Conservation (phyloP, 352 stramenopile species). For the Blastocystis sp. region DNA sequence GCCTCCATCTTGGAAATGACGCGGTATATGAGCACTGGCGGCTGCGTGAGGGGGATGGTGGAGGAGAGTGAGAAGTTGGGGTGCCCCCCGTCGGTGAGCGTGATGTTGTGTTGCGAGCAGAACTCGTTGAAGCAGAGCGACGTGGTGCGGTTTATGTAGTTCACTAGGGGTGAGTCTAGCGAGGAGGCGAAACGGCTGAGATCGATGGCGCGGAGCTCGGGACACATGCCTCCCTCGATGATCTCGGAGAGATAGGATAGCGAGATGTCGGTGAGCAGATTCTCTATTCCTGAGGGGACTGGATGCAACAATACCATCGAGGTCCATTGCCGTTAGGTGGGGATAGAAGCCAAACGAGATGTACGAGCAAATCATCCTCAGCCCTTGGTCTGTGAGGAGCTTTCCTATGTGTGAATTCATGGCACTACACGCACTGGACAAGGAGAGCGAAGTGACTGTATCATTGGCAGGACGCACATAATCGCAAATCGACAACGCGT, state of each 20-base stretch:
- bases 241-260: constrained; percentile 28
- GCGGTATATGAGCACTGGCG: constrained; percentile 11
- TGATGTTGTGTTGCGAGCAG: constrained; percentile 20
- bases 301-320: neutral
- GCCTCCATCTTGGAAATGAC: neutral
- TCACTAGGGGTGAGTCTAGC: constrained; percentile 5
- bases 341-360: constrained; percentile 48
- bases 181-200: neutral
- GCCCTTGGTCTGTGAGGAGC: constrained; percentile 24
- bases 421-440: neutral
- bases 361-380: constrained; percentile 36
- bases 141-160: constrained; percentile 47
- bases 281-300: neutral
- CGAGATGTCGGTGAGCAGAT: constrained; percentile 38
- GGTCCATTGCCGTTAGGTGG: neutral
- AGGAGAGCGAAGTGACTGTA: constrained; percentile 17
- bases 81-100: neutral
- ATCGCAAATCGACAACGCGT: constrained; percentile 29
- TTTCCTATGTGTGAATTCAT: constrained; percentile 13
- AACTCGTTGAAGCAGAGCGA: constrained; percentile 27
- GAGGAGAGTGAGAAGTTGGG: constrained; percentile 35
- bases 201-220: constrained; percentile 7
- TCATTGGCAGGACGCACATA: constrained; percentile 26
- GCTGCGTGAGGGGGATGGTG: neutral
- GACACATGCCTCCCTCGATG: constrained; percentile 27